These are phyloP conservation scores for Leccinum variicolor DNA, from an alignment of 768 basidiomycete species.

Conservation along the genomic window DNA sequence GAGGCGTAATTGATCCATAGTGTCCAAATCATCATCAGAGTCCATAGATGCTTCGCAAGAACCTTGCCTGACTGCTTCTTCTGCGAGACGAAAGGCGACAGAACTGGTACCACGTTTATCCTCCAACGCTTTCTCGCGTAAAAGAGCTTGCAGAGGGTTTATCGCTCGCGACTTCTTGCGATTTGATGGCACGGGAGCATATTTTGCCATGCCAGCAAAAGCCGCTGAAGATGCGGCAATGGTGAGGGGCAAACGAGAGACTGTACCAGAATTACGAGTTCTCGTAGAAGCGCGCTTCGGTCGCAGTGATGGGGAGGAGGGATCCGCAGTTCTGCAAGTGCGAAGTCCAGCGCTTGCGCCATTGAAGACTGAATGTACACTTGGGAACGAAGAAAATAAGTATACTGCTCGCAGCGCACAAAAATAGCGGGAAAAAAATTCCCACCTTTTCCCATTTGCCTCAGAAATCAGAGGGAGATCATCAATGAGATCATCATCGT, in stretches of 20 bases:
- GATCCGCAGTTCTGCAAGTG: background rate
- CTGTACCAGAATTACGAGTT: slow-evolving; percentile 9
- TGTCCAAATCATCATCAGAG: slow-evolving; percentile 23
- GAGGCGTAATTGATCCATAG: slow-evolving; percentile 15
- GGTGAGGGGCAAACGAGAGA: slow-evolving; percentile 13
- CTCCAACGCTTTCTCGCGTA: slow-evolving; percentile 47
- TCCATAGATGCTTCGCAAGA: slow-evolving; percentile 20
- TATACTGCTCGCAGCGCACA: background rate
- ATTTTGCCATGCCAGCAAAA: background rate
- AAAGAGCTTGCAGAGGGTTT: slow-evolving; percentile 53
- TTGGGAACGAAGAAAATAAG: slow-evolving; percentile 25
- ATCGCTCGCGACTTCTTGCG: slow-evolving; percentile 22
- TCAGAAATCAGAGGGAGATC: slow-evolving; percentile 15
- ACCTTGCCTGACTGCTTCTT: slow-evolving; percentile 35
- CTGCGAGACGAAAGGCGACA: slow-evolving; percentile 45
- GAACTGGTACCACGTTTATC: slow-evolving; percentile 34
- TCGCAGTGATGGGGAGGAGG: slow-evolving; percentile 4
- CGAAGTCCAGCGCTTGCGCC: background rate
- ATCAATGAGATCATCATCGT: slow-evolving; percentile 43
- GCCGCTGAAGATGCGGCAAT: slow-evolving; percentile 4
- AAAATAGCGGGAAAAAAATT: background rate
- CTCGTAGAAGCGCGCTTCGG: slow-evolving; percentile 18
- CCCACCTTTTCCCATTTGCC: slow-evolving; percentile 9
- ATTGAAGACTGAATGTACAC: slow-evolving; percentile 11
- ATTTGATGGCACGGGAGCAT: background rate